Evolutionary conservation across 2,329 filamentous ascomycete species (phyloP).

Genomic region (Sporothrix pseudoabietina): DNA sequence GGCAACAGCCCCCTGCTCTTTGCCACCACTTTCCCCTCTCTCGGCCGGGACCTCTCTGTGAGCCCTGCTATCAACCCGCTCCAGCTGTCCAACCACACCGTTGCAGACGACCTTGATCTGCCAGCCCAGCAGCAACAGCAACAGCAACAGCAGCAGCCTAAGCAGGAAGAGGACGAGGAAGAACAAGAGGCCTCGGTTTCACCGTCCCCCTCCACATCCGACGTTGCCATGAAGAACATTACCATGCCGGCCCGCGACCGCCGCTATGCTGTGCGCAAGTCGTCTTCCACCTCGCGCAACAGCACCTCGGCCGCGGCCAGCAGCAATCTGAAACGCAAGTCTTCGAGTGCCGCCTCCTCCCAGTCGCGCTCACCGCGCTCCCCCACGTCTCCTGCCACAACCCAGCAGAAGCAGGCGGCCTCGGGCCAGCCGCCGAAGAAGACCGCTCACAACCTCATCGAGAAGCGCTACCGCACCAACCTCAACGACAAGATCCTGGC

Average conservation of each 20-base stretch:
- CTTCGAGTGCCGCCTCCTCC: slow-evolving; percentile 34
- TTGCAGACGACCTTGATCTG: neutral
- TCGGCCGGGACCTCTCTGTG: slow-evolving; percentile 34
- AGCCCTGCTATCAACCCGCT: slow-evolving; percentile 45
- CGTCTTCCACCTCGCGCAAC: slow-evolving; percentile 10
- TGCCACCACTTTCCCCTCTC: slow-evolving; percentile 35
- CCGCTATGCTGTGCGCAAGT: slow-evolving; percentile 38
- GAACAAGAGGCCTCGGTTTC: neutral
- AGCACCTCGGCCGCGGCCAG: slow-evolving; percentile 31
- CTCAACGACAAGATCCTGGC: slow-evolving; percentile 82
- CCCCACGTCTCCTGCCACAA: slow-evolving; percentile 35
- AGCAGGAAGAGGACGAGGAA: slow-evolving; percentile 18
- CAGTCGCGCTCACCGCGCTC: slow-evolving; percentile 34
- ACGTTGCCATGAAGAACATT: slow-evolving; percentile 1
- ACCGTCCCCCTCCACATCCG: neutral
- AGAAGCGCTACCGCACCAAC: slow-evolving; percentile 82
- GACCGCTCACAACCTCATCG: slow-evolving; percentile 82
- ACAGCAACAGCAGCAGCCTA: slow-evolving; percentile 14
- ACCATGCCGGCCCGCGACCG: slow-evolving; percentile 31
- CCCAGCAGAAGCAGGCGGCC: slow-evolving; percentile 24
- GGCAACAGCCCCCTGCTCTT: slow-evolving; percentile 40
- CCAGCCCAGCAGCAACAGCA: slow-evolving; percentile 7
- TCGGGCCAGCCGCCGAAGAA: slow-evolving; percentile 58
- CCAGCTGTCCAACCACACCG: slow-evolving; percentile 38
- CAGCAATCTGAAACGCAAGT: slow-evolving; percentile 42